Evolutionary conservation across 2,329 filamentous ascomycete genomes (phyloP).

Genomic region (Gliomastix tumulicola): DNA sequence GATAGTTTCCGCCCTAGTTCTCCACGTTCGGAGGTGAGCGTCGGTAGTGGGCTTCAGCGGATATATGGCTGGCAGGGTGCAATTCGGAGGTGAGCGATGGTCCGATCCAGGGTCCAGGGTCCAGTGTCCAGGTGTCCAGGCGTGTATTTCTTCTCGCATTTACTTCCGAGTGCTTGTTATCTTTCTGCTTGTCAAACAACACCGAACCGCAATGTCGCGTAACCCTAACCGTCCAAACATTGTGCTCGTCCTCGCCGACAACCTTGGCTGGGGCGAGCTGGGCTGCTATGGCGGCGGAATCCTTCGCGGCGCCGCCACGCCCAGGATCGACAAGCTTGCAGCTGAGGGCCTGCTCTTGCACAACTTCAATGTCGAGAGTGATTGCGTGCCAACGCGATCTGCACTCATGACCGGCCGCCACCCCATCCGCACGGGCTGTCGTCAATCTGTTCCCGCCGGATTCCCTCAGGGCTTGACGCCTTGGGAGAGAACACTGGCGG

Average conservation of each 20-base stretch:
- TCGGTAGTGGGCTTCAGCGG: too few species aligned
- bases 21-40: too few species aligned
- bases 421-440: slow-evolving; percentile 24
- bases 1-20: too few species aligned
- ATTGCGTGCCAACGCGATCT: slow-evolving; percentile 24
- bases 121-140: too few species aligned
- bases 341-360: slow-evolving; percentile 21
- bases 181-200: too few species aligned
- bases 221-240: slow-evolving; percentile 14
- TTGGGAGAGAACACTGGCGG: slow-evolving; percentile 22
- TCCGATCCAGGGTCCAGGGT: too few species aligned
- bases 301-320: slow-evolving; percentile 22
- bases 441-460: slow-evolving; percentile 21
- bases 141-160: too few species aligned
- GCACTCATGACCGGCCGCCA: slow-evolving; percentile 25
- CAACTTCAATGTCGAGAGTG: slow-evolving; percentile 29
- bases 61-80: too few species aligned
- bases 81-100: too few species aligned
- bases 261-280: slow-evolving; percentile 27
- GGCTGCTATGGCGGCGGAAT: slow-evolving; percentile 23
- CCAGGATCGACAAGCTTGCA: slow-evolving; percentile 21
- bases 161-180: too few species aligned
- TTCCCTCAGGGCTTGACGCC: slow-evolving; percentile 21
- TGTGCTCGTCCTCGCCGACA: slow-evolving; percentile 24
- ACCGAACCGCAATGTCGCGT: background rate